phyloP scores from a whole-genome alignment of 306 rosid genomes.

The Prunus kanzakura region DNA sequence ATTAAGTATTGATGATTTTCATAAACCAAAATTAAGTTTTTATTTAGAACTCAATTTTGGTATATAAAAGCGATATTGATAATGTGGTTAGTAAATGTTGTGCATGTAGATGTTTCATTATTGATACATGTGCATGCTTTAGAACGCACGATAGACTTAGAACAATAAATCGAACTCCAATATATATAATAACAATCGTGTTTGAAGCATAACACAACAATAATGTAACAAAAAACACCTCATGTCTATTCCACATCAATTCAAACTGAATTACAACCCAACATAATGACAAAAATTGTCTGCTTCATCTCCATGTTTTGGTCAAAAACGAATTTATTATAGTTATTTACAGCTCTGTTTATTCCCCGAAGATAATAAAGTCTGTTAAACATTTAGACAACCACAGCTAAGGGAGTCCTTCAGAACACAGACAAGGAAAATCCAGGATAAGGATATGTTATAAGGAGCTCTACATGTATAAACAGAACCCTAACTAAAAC shows the following conservation, averaged over 20 bases:
- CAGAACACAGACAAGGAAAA: slow-evolving; percentile 23
- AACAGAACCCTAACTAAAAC: background rate
- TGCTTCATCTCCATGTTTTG: background rate
- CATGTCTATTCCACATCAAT: background rate
- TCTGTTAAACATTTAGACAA: slow-evolving; percentile 2
- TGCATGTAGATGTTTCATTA: too few relatives aligned
- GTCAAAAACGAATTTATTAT: background rate
- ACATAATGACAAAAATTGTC: background rate
- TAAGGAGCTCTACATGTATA: background rate
- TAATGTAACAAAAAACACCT: background rate
- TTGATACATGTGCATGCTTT: too few relatives aligned
- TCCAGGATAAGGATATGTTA: slow-evolving; percentile 18
- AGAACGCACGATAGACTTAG: rapidly evolving
- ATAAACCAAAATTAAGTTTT: too few relatives aligned
- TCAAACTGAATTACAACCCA: background rate
- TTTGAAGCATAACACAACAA: background rate
- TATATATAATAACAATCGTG: too few relatives aligned
- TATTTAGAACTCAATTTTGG: too few relatives aligned
- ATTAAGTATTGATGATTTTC: background rate
- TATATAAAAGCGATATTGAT: too few relatives aligned
- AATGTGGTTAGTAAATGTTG: too few relatives aligned
- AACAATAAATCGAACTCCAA: too few relatives aligned
- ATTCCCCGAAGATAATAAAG: background rate
- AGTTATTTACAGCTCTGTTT: background rate
- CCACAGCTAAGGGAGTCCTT: slow-evolving; percentile 22